phyloP scores from a whole-genome alignment of 768 basidiomycete species.

The Lactifluus piperatus region DNA sequence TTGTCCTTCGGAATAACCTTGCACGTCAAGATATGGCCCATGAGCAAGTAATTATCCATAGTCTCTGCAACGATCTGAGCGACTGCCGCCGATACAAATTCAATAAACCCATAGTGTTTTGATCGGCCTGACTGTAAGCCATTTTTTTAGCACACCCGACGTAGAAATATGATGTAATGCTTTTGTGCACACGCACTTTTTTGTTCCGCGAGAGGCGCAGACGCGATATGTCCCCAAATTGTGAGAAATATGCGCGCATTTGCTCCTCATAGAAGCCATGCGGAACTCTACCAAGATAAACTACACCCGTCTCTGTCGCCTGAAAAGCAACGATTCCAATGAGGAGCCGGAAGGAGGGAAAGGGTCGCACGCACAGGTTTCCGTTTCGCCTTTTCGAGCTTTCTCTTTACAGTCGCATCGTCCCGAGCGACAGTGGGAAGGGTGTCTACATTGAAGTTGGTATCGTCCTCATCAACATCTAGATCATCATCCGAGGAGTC shows the following conservation, averaged over 20 bases:
- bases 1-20: slow-evolving; percentile 83
- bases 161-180: not conserved
- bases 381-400: slow-evolving; percentile 43
- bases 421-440: slow-evolving; percentile 87
- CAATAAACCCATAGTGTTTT: slow-evolving; percentile 96
- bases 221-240: slow-evolving; percentile 87
- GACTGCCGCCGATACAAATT: slow-evolving; percentile 83
- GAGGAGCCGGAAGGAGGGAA: not conserved
- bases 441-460: slow-evolving; percentile 54
- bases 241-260: slow-evolving; percentile 85
- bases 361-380: slow-evolving; percentile 47
- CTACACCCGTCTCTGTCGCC: slow-evolving; percentile 68
- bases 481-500: slow-evolving; percentile 73
- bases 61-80: slow-evolving; percentile 95
- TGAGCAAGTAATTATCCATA: slow-evolving; percentile 96
- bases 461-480: slow-evolving; percentile 42
- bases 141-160: not conserved
- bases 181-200: slow-evolving; percentile 45
- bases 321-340: slow-evolving; percentile 21
- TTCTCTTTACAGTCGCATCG: slow-evolving; percentile 63
- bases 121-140: slow-evolving; percentile 74
- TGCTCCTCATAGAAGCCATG: slow-evolving; percentile 98
- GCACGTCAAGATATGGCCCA: slow-evolving; percentile 90
- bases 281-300: slow-evolving; percentile 86
- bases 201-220: slow-evolving; percentile 89